Conservation (phyloP, 2,329 filamentous ascomycete species). For the Arthrobotrys sphaeroides region DNA sequence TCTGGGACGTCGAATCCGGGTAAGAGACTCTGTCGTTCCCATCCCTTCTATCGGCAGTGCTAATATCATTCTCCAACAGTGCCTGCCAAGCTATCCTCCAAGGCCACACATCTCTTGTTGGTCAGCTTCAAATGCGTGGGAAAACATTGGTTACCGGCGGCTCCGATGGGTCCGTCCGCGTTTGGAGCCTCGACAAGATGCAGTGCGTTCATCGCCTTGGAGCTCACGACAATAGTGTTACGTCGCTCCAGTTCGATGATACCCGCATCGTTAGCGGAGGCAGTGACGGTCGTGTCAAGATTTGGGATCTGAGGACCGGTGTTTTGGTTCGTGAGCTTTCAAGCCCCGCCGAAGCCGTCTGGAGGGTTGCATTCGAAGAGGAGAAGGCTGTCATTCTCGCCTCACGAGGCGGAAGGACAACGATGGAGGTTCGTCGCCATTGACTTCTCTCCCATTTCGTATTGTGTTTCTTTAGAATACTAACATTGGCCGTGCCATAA, state of each 20-base stretch:
- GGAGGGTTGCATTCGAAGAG: constrained; percentile 97
- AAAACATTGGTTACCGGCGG: constrained; percentile 95
- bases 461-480: neutral
- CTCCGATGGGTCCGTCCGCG: constrained; percentile 92
- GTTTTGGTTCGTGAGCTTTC: constrained; percentile 90
- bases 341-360: constrained; percentile 90
- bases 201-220: constrained; percentile 92
- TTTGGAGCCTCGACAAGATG: constrained; percentile 93
- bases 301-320: constrained; percentile 95
- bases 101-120: constrained; percentile 95
- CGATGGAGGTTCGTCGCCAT: constrained; percentile 86
- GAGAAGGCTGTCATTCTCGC: constrained; percentile 98
- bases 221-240: constrained; percentile 98
- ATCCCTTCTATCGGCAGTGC: neutral
- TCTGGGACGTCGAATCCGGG: constrained; percentile 93
- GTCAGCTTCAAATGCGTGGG: constrained; percentile 93
- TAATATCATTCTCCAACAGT: constrained; percentile 60
- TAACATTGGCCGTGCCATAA: constrained; percentile 58
- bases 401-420: constrained; percentile 80
- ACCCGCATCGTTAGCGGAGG: constrained; percentile 94
- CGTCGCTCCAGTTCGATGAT: constrained; percentile 95
- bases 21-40: constrained; percentile 63
- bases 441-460: neutral
- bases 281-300: constrained; percentile 96
- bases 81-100: constrained; percentile 91